phyloP scores from a whole-genome alignment of 805 yeast genomes.

The Brettanomyces naardenensis region DNA sequence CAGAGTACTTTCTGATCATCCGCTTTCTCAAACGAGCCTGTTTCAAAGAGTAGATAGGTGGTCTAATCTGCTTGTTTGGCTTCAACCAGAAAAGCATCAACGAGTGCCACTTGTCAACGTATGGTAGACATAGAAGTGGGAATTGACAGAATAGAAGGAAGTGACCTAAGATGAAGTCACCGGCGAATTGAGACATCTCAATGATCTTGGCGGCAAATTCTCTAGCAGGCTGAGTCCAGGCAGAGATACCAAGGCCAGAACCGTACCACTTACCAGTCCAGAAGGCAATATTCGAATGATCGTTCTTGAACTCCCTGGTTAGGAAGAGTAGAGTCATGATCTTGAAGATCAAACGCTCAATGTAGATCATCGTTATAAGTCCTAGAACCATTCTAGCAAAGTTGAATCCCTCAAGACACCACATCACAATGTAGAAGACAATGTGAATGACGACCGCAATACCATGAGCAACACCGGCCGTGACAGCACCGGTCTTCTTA shows the following conservation, averaged over 20 bases:
- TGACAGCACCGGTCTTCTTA: constrained; percentile 92
- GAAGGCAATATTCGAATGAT: constrained; percentile 94
- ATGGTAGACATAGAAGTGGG: constrained; percentile 80
- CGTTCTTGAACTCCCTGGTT: constrained; percentile 95
- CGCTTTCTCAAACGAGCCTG: constrained; percentile 95
- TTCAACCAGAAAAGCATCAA: constrained; percentile 98
- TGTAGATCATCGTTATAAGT: constrained; percentile 70
- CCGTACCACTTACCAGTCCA: constrained; percentile 99
- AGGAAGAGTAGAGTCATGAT: constrained; percentile 67
- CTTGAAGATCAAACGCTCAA: constrained; percentile 85
- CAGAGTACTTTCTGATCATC: constrained; percentile 90
- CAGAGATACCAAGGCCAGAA: constrained; percentile 85
- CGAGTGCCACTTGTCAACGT: constrained; percentile 95
- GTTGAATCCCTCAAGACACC: constrained; percentile 92
- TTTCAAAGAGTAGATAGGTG: constrained; percentile 94
- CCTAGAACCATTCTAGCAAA: constrained; percentile 86
- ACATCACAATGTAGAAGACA: constrained; percentile 86
- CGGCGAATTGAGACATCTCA: constrained; percentile 92
- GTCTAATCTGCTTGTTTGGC: constrained; percentile 94
- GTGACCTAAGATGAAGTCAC: constrained; percentile 94
- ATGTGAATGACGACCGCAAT: constrained; percentile 84
- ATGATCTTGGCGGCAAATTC: constrained; percentile 91
- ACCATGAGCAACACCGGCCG: constrained; percentile 96
- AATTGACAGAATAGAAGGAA: constrained; percentile 78
- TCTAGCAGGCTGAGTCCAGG: constrained; percentile 92